Evolutionary conservation across 495 filamentous ascomycete genomes (phyloP), one percentile per base, ranked within the genome.

Genomic region (Hypoxylon trugodes): DNA sequence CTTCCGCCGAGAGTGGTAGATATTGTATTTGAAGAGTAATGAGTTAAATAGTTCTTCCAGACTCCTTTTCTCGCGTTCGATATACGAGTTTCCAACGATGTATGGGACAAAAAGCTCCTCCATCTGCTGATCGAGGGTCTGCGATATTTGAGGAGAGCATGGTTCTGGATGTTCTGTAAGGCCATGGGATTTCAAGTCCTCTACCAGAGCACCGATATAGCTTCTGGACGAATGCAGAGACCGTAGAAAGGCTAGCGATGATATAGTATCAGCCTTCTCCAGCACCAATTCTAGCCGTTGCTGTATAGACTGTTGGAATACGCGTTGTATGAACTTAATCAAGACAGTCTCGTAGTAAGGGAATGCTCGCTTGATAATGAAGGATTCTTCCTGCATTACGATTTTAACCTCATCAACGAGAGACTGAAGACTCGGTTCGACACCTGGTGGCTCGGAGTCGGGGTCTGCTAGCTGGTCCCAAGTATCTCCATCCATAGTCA

Each of bases 231-330:
- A 89, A 74, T 99, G 96, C 15, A 99, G 70, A 26, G 91, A 94
- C 33, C 96, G 87, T 0, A 99, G 80, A 71, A 96, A 98, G 3
- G 96, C 93, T 18, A 99, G 78, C 3, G 92, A 92, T 1, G 96
- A 98, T 35, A 97, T 86, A 6, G 87, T 87, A 63, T 89, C 90
- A 9, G 96, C 94, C 75, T 96, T 97, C 57, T 96, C 92, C 37
- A 99, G 80, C 6, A 99, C 93, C 90, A 96, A 92, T 66, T 99
- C 96, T 9, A 99, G 81, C 2, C 93, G 82, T 74, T 98, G 95
- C 71, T 98, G 96, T 60, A 98, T 89, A 2, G 94, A 97, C 73
- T 99, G 96, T 71, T 99, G 94, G 72, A 98, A 99, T 4, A 99
- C 88, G 26, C 96, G 85, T 74, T 98, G 96, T 22, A 98, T 77